Evolutionary conservation across 345 rosid species (phyloP).

Genomic region (Orychophragmus violaceus): DNA sequence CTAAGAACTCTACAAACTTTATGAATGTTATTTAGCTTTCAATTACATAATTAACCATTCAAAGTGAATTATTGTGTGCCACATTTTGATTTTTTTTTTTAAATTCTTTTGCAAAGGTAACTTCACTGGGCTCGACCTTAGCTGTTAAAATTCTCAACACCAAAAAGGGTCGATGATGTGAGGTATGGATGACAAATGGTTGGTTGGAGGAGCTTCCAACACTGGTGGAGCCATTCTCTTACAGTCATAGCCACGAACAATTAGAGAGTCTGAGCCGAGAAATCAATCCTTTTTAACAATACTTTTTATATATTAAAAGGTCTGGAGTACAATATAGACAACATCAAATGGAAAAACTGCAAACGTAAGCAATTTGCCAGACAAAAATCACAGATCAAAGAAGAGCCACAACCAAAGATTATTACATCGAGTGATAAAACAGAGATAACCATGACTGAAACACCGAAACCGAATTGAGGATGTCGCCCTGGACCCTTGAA

Average conservation of each 20-base stretch:
- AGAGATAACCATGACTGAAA: too few relatives aligned
- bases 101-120: constrained; percentile 46
- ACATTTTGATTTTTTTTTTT: neutral
- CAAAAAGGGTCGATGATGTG: constrained; percentile 76
- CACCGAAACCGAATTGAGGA: too few relatives aligned
- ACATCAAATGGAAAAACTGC: too few relatives aligned
- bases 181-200: constrained; percentile 93
- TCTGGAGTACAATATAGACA: too few relatives aligned
- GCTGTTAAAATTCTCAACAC: constrained; percentile 85
- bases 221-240: constrained; percentile 95
- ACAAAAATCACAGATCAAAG: too few relatives aligned
- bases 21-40: constrained; percentile 14
- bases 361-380: too few relatives aligned
- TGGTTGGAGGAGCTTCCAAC: constrained; percentile 97
- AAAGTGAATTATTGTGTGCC: neutral
- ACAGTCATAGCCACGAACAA: constrained; percentile 69
- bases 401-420: too few relatives aligned
- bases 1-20: constrained; percentile 94
- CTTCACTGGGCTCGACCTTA: constrained; percentile 88
- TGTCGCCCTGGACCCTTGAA: too few relatives aligned
- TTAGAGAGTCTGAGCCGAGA: constrained; percentile 55
- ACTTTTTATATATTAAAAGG: too few relatives aligned
- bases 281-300: constrained; percentile 77
- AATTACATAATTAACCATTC: neutral
- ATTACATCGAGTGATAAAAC: too few relatives aligned